Percentiles rank a stretch among this genome's conserved stretches.
Evolutionary conservation across 1,284 basidiomycete genomes (phyloP).

Genomic region (Tranzscheliella williamsii): DNA sequence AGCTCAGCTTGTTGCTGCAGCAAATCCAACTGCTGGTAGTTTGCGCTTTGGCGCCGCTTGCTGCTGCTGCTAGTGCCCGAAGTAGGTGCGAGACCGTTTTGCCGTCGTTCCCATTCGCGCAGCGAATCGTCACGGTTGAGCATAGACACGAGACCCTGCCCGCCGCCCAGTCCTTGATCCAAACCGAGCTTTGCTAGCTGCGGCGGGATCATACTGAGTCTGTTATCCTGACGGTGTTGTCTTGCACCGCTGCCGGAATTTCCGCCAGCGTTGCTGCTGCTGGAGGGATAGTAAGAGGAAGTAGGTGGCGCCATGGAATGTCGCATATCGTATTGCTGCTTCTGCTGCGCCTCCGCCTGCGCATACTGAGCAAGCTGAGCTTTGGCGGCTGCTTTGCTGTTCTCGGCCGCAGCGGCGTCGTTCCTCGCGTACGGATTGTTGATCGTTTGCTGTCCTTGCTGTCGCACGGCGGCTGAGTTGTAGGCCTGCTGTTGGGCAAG

Average conservation of each 20-base stretch:
- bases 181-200: slow-evolving; percentile 67
- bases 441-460: slow-evolving; percentile 59
- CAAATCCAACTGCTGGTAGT: slow-evolving; percentile 41
- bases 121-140: slow-evolving; percentile 54
- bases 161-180: slow-evolving; percentile 30
- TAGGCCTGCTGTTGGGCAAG: slow-evolving; percentile 90
- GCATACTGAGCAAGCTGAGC: slow-evolving; percentile 45
- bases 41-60: slow-evolving; percentile 15
- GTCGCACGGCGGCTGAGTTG: slow-evolving; percentile 67
- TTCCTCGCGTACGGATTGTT: slow-evolving; percentile 53
- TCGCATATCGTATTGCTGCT: slow-evolving; percentile 25
- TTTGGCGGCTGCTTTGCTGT: slow-evolving; percentile 37
- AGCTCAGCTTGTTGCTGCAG: slow-evolving; percentile 44
- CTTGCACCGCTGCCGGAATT: slow-evolving; percentile 2
- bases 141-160: slow-evolving; percentile 47
- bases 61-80: slow-evolving; percentile 27
- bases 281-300: slow-evolving; percentile 18
- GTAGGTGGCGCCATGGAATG: slow-evolving; percentile 27
- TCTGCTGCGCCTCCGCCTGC: slow-evolving; percentile 29
- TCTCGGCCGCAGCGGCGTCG: slow-evolving; percentile 28
- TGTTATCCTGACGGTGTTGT: slow-evolving; percentile 13
- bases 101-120: slow-evolving; percentile 65
- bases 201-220: slow-evolving; percentile 84
- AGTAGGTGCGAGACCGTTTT: slow-evolving; percentile 60
- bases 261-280: slow-evolving; percentile 1